Evolutionary conservation across 345 rosid genomes (phyloP).

Genomic region (Carallia pectinifolia): DNA sequence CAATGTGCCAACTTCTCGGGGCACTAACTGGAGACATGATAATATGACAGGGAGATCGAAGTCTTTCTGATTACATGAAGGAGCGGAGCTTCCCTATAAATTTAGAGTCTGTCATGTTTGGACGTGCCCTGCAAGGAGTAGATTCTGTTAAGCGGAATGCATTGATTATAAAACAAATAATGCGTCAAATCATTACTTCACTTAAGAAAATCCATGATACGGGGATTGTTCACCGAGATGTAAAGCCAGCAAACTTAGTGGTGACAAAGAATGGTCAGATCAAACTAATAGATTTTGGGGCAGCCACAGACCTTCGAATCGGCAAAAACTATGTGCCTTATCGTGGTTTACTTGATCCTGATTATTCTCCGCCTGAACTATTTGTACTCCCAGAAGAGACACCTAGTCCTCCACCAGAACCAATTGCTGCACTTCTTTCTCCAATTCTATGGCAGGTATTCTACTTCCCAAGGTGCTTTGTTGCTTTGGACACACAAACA

Average conservation of each 20-base stretch:
- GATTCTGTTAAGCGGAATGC: slow-evolving; percentile 75
- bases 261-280: slow-evolving; percentile 87
- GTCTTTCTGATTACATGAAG: slow-evolving; percentile 85
- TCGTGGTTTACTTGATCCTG: slow-evolving; percentile 76
- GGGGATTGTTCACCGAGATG: slow-evolving; percentile 91
- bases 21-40: slow-evolving; percentile 34
- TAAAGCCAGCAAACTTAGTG: slow-evolving; percentile 89
- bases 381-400: slow-evolving; percentile 95
- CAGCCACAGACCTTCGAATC: slow-evolving; percentile 94
- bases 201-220: slow-evolving; percentile 85
- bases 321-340: slow-evolving; percentile 86
- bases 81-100: slow-evolving; percentile 81
- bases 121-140: slow-evolving; percentile 69
- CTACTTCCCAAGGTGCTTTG: neutral
- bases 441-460: slow-evolving; percentile 89
- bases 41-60: slow-evolving; percentile 72
- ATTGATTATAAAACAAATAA: slow-evolving; percentile 81
- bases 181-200: slow-evolving; percentile 87
- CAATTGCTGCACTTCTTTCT: slow-evolving; percentile 84
- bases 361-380: slow-evolving; percentile 88
- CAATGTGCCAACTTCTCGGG: slow-evolving; percentile 6
- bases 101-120: slow-evolving; percentile 84
- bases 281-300: slow-evolving; percentile 95
- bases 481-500: too few species aligned
- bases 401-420: slow-evolving; percentile 93